Evolutionary conservation across 768 basidiomycete genomes (phyloP).

Genomic region (Pleurotus tuber-regium): DNA sequence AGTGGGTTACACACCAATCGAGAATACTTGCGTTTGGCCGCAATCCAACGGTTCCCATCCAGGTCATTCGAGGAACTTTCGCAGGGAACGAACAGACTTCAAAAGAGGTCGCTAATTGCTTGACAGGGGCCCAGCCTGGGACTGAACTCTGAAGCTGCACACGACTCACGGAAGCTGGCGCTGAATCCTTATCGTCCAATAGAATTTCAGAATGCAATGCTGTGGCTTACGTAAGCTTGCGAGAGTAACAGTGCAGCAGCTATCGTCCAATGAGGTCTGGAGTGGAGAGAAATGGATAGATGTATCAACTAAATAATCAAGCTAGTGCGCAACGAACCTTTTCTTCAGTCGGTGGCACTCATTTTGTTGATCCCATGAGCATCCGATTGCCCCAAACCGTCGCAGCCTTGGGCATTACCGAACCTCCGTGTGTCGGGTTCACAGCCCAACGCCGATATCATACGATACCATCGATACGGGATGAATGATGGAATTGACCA

Average conservation of each 20-base stretch:
- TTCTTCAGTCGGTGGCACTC: too few relatives aligned
- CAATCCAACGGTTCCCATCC: neutral
- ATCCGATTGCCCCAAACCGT: neutral
- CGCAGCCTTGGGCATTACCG: neutral
- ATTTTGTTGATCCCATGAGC: neutral
- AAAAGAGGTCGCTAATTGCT: neutral
- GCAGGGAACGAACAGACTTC: neutral
- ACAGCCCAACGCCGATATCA: too few relatives aligned
- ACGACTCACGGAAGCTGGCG: neutral
- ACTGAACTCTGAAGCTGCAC: neutral
- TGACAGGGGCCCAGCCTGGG: neutral
- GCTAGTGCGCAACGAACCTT: slow-evolving; percentile 7
- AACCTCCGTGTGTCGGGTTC: too few relatives aligned
- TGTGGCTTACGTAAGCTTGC: neutral
- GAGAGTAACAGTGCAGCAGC: neutral
- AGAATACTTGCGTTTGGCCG: neutral
- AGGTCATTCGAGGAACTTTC: neutral
- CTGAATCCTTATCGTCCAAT: slow-evolving; percentile 6
- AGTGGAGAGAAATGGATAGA: slow-evolving; percentile 4
- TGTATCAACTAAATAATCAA: neutral
- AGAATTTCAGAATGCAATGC: neutral
- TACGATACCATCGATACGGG: neutral
- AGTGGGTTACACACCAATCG: too few relatives aligned
- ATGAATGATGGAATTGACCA: neutral
- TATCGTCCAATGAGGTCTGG: neutral